These are phyloP conservation scores for Sclerotinia trifoliorum DNA, from an alignment of 2,329 filamentous ascomycete species.

Conservation along the genomic window DNA sequence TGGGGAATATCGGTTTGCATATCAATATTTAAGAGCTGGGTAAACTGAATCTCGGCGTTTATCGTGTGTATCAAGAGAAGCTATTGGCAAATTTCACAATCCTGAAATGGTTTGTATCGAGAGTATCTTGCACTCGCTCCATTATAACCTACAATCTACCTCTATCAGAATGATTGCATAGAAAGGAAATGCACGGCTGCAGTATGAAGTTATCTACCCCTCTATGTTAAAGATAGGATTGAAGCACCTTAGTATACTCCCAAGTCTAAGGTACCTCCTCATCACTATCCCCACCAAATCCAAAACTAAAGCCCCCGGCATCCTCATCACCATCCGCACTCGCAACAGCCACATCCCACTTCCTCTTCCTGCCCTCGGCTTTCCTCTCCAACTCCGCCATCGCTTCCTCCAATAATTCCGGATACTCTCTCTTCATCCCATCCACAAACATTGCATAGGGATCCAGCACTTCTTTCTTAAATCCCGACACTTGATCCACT, in stretches of 20 bases:
- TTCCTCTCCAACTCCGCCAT: slow-evolving; percentile 64
- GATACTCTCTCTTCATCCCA: slow-evolving; percentile 61
- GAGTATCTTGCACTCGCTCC: background rate
- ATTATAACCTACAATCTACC: background rate
- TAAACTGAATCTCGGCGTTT: background rate
- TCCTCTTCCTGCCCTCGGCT: slow-evolving; percentile 67
- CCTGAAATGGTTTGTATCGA: background rate
- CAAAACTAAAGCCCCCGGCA: slow-evolving; percentile 60
- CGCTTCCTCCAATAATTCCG: slow-evolving; percentile 65
- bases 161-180: background rate
- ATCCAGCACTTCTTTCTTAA: slow-evolving; percentile 67
- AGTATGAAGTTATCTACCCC: background rate
- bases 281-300: slow-evolving; percentile 57
- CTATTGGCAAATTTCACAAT: background rate
- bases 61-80: background rate
- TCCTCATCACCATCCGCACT: slow-evolving; percentile 41
- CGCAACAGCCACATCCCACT: slow-evolving; percentile 79
- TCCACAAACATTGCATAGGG: slow-evolving; percentile 74
- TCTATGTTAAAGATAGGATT: background rate
- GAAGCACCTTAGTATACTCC: background rate
- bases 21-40: background rate
- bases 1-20: slow-evolving; percentile 1
- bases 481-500: slow-evolving; percentile 83
- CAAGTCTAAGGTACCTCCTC: slow-evolving; percentile 43
- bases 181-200: background rate